These are phyloP conservation scores for Epithemia pelagica DNA, from an alignment of 108 stramenopile species.

Conservation along the genomic window DNA sequence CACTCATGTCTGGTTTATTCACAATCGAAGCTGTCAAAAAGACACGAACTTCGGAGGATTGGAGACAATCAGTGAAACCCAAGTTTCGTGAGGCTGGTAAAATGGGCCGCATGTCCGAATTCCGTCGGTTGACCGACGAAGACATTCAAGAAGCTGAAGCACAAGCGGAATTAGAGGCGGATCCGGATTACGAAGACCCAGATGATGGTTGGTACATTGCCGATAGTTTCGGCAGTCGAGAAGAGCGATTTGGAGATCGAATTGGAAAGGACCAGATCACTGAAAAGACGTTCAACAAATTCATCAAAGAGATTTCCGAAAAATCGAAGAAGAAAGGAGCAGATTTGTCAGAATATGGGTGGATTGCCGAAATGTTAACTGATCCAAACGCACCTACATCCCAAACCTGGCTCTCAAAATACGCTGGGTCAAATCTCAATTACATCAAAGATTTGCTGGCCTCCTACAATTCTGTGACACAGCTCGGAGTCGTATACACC, in stretches of 20 bases:
- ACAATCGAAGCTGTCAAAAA: slow-evolving; percentile 71
- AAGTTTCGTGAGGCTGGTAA: slow-evolving; percentile 76
- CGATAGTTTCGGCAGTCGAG: slow-evolving; percentile 73
- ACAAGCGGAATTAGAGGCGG: slow-evolving; percentile 34
- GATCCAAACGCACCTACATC: slow-evolving; percentile 48
- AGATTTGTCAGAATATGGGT: slow-evolving; percentile 17
- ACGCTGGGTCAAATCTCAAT: slow-evolving; percentile 55
- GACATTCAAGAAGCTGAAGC: slow-evolving; percentile 57
- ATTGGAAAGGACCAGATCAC: slow-evolving; percentile 39
- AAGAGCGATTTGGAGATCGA: slow-evolving; percentile 66
- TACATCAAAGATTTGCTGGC: slow-evolving; percentile 74
- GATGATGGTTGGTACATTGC: slow-evolving; percentile 88
- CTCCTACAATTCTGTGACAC: slow-evolving; percentile 75
- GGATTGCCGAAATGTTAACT: slow-evolving; percentile 30
- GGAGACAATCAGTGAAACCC: slow-evolving; percentile 62
- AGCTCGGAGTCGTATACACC: slow-evolving; percentile 75
- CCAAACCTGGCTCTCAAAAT: slow-evolving; percentile 72
- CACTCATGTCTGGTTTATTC: slow-evolving; percentile 60
- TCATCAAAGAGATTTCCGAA: slow-evolving; percentile 31
- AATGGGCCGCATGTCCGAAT: slow-evolving; percentile 82
- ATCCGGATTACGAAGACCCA: slow-evolving; percentile 54
- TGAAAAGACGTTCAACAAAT: slow-evolving; percentile 62
- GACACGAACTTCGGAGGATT: slow-evolving; percentile 59
- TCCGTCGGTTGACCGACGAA: slow-evolving; percentile 69
- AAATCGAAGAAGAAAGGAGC: slow-evolving; percentile 8